Evolutionary conservation across 257 asterid genomes (phyloP).

Genomic region (Cinchona pubescens): DNA sequence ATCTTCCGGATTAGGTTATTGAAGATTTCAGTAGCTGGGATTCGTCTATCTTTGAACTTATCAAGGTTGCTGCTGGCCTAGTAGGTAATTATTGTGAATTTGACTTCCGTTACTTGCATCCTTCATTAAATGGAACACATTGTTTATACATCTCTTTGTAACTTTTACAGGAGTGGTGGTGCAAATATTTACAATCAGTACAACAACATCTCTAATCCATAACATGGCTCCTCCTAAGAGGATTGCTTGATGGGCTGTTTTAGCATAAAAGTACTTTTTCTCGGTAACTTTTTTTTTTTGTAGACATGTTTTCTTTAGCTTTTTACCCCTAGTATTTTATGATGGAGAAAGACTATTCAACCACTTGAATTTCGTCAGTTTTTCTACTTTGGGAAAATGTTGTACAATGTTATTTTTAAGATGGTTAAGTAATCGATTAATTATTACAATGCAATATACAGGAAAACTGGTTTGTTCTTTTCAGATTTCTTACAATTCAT

Average conservation of each 20-base stretch:
- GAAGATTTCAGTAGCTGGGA: conserved; percentile 46
- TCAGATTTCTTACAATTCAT: background rate
- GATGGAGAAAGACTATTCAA: no score
- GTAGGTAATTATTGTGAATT: conserved; percentile 46
- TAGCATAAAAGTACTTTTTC: background rate
- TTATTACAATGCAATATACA: background rate
- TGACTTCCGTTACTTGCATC: background rate
- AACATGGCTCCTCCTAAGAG: conserved; percentile 95
- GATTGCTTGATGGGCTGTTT: conserved; percentile 36
- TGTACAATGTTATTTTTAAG: background rate
- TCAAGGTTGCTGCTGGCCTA: conserved; percentile 36
- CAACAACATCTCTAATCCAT: conserved; percentile 46
- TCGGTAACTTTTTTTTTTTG: background rate
- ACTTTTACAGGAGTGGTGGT: conserved; percentile 47
- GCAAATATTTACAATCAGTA: conserved; percentile 40
- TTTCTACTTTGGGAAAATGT: no score
- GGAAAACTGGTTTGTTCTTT: background rate
- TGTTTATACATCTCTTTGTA: background rate
- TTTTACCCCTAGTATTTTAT: background rate
- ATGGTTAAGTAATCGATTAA: background rate
- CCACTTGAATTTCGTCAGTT: background rate
- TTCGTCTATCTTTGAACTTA: conserved; percentile 38
- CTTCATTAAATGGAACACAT: background rate
- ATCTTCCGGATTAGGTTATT: conserved; percentile 38
- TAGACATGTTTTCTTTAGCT: background rate